Evolutionary conservation across 805 yeast species (phyloP).

Genomic region (Candida montana): DNA sequence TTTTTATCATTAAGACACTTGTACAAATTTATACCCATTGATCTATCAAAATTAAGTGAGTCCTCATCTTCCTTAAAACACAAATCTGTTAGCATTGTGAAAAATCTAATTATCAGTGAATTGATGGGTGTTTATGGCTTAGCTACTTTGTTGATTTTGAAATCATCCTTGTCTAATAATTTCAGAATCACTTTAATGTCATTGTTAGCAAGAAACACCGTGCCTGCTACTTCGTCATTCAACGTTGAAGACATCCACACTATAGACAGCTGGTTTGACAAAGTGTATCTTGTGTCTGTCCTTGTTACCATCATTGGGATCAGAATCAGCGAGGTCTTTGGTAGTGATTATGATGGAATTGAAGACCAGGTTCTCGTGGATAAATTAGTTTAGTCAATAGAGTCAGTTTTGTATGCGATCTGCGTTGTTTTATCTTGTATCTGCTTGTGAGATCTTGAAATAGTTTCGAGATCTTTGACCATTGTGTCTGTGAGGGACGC

Average conservation of each 20-base stretch:
- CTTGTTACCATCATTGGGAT: slow-evolving; percentile 24
- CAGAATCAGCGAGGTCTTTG: slow-evolving; percentile 16
- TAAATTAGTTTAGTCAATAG: slow-evolving; percentile 11
- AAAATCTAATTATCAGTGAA: slow-evolving; percentile 34
- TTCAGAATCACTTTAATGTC: slow-evolving; percentile 28
- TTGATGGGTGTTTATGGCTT: slow-evolving; percentile 34
- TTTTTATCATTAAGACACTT: slow-evolving; percentile 54
- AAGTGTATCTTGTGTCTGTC: slow-evolving; percentile 30
- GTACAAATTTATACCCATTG: slow-evolving; percentile 31
- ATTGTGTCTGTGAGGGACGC: slow-evolving; percentile 7
- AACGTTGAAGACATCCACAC: slow-evolving; percentile 13
- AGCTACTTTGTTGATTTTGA: slow-evolving; percentile 34
- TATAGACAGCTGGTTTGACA: slow-evolving; percentile 38
- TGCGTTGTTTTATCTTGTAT: not conserved
- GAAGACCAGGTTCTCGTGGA: slow-evolving; percentile 13
- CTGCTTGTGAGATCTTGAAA: not conserved
- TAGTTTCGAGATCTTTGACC: slow-evolving; percentile 6
- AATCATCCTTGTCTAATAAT: slow-evolving; percentile 33
- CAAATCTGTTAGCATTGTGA: slow-evolving; percentile 32
- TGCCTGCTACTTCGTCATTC: slow-evolving; percentile 18
- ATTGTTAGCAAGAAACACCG: slow-evolving; percentile 17
- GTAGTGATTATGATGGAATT: slow-evolving; percentile 19
- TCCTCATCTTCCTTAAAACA: slow-evolving; percentile 7
- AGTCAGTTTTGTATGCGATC: not conserved
- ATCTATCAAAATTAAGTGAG: slow-evolving; percentile 23